Conservation (phyloP, 768 basidiomycete genomes). For the Suillus fuscotomentosus region DNA sequence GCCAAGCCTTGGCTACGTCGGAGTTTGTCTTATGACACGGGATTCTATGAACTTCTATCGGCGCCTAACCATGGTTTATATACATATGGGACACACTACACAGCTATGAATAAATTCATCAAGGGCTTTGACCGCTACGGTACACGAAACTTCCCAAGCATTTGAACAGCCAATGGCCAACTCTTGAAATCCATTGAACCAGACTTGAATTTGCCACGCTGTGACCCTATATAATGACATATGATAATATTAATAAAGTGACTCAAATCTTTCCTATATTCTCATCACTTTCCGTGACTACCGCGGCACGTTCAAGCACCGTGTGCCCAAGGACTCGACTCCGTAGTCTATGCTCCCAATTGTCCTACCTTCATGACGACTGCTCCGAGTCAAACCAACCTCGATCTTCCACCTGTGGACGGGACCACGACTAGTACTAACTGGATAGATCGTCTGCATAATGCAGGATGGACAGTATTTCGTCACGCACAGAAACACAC, state of each 20-base stretch:
- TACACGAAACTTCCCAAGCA: neutral
- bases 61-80: neutral
- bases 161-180: neutral
- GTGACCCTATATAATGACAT: neutral
- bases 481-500: conserved; percentile 64
- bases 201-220: neutral
- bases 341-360: neutral
- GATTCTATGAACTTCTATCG: neutral
- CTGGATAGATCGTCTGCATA: conserved; percentile 21
- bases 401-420: neutral
- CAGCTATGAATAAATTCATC: neutral
- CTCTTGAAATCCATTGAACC: neutral
- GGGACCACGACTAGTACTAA: neutral
- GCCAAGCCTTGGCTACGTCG: neutral
- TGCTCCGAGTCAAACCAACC: neutral
- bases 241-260: too few species aligned
- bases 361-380: neutral
- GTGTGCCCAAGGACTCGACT: neutral
- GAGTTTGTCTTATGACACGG: neutral
- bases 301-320: neutral
- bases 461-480: conserved; percentile 30
- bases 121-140: neutral
- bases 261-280: neutral
- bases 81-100: neutral
- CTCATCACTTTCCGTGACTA: neutral